Evolutionary conservation across 2,329 filamentous ascomycete genomes (phyloP).

Genomic region (Xylaria sp.): DNA sequence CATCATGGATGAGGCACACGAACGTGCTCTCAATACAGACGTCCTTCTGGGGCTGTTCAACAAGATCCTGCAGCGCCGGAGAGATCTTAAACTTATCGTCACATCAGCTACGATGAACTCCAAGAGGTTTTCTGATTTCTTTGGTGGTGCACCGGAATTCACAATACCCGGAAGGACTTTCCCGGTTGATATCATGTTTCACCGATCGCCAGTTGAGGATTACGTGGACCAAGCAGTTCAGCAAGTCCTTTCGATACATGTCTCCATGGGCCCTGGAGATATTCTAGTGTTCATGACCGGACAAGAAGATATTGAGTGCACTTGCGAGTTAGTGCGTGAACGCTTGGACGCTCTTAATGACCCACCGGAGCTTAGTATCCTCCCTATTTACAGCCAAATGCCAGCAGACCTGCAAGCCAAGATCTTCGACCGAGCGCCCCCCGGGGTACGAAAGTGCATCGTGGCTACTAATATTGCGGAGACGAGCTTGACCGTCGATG

Average conservation of each 20-base stretch:
- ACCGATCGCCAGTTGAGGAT: constrained; percentile 93
- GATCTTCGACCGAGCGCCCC: constrained; percentile 91
- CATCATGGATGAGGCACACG: constrained; percentile 99
- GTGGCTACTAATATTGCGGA: constrained; percentile 99
- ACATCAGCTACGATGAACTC: constrained; percentile 99
- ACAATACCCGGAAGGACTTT: constrained; percentile 96
- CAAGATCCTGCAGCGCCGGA: constrained; percentile 88
- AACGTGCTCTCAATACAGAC: constrained; percentile 94
- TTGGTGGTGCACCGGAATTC: constrained; percentile 94
- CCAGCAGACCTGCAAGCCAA: constrained; percentile 97
- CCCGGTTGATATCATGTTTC: constrained; percentile 95
- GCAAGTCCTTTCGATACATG: constrained; percentile 93
- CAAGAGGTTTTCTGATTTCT: constrained; percentile 95
- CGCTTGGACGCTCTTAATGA: constrained; percentile 90
- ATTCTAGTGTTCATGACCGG: constrained; percentile 99
- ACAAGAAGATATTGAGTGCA: constrained; percentile 97
- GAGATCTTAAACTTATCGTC: constrained; percentile 95
- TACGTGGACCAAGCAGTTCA: constrained; percentile 98
- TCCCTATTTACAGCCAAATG: constrained; percentile 99
- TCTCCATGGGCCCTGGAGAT: constrained; percentile 91
- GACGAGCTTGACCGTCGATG: constrained; percentile 96
- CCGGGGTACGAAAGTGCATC: constrained; percentile 95
- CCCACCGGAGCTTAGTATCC: constrained; percentile 90
- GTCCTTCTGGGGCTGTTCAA: constrained; percentile 98
- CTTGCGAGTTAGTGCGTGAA: constrained; percentile 92